A percentile compares a stretch with the other conserved stretches of the same genome.
These are phyloP conservation scores for Chlamydomonas urium DNA, from an alignment of 139 green algal genomes.

Conservation along the genomic window DNA sequence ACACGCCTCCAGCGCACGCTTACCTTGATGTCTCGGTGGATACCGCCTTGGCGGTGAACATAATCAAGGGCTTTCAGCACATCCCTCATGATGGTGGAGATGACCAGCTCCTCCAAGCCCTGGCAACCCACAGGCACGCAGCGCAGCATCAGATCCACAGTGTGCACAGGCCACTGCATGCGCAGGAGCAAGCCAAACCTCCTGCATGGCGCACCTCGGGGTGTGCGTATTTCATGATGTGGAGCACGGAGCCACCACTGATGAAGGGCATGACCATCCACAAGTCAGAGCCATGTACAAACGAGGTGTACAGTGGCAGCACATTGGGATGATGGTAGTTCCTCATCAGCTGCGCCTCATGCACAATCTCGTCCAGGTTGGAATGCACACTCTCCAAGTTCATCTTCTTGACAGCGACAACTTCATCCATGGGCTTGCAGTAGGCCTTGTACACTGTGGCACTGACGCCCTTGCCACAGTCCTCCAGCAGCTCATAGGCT, in stretches of 20 bases:
- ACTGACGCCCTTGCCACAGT: constrained; percentile 86
- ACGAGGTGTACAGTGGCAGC: constrained; percentile 89
- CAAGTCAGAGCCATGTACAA: constrained; percentile 82
- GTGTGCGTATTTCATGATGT: constrained; percentile 88
- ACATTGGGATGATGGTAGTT: constrained; percentile 91
- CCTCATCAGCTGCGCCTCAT: constrained; percentile 90
- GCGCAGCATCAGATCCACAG: too few species aligned
- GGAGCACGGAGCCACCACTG: constrained; percentile 68
- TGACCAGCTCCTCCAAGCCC: constrained; percentile 86
- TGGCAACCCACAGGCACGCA: constrained; percentile 26
- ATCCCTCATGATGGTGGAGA: constrained; percentile 92
- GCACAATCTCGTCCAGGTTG: constrained; percentile 90
- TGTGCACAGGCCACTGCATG: neutral
- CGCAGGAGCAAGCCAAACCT: neutral
- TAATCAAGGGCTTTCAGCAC: constrained; percentile 94
- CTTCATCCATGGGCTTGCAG: constrained; percentile 35
- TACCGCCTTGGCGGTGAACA: constrained; percentile 88
- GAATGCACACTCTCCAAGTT: constrained; percentile 92
- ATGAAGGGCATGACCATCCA: constrained; percentile 95
- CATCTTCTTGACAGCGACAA: constrained; percentile 95
- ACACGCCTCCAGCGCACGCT: neutral
- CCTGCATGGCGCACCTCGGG: constrained; percentile 46
- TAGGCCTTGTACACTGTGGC: constrained; percentile 70
- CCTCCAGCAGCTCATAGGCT: constrained; percentile 88
- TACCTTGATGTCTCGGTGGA: constrained; percentile 98